Conservation (phyloP, 768 basidiomycete genomes). For the Boletus coccyginus region DNA sequence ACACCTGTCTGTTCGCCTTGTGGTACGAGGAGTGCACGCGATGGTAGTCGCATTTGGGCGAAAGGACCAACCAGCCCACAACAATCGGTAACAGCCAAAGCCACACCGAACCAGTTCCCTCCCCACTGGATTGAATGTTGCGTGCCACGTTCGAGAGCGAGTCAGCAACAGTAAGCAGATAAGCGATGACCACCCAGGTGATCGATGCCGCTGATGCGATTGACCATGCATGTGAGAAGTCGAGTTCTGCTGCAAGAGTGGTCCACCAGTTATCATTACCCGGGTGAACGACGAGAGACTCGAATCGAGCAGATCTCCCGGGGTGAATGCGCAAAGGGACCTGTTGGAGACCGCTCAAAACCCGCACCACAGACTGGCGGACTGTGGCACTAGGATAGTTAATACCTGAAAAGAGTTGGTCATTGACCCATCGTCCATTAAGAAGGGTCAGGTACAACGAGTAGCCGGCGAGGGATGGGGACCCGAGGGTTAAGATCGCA, state of each 20-base stretch:
- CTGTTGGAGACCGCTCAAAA: conserved; percentile 43
- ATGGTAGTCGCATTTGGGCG: conserved; percentile 37
- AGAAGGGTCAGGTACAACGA: conserved; percentile 43
- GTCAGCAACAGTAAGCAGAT: conserved; percentile 22
- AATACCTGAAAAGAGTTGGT: conserved; percentile 29
- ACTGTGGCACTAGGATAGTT: conserved; percentile 19
- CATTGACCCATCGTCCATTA: conserved; percentile 42
- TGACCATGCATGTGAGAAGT: conserved; percentile 41
- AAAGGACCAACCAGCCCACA: conserved; percentile 40
- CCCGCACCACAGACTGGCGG: conserved; percentile 25
- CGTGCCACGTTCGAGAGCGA: conserved; percentile 15
- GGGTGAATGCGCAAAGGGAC: conserved; percentile 35
- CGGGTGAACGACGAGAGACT: conserved; percentile 42
- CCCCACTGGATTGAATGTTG: conserved; percentile 32
- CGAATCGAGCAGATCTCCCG: conserved; percentile 27
- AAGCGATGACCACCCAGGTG: conserved; percentile 44
- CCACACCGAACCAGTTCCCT: conserved; percentile 41
- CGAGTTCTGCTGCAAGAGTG: conserved; percentile 30
- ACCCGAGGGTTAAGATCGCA: conserved; percentile 43
- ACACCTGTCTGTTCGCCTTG: conserved; percentile 10
- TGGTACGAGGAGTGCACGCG: conserved; percentile 25
- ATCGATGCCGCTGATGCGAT: conserved; percentile 40
- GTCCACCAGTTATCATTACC: conserved; percentile 45
- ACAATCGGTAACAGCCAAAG: conserved; percentile 43
- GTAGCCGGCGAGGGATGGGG: conserved; percentile 44